Base-by-base conservation (phyloP, 768 basidiomycete species). In the Pisolithus marmoratus region DNA sequence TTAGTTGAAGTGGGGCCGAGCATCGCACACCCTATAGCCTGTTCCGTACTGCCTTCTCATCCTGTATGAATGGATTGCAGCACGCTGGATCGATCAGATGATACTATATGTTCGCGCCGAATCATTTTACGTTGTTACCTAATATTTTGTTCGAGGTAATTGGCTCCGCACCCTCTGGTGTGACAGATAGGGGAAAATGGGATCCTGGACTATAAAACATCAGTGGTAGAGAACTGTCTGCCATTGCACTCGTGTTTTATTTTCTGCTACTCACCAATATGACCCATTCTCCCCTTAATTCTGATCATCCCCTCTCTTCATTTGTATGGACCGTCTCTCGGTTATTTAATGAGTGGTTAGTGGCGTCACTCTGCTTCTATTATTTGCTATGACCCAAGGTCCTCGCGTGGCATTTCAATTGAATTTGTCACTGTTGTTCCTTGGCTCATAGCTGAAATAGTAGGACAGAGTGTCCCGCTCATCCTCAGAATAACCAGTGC, bases 381-480 rank as follows among this genome's bases (percentile, higher is more conserved):
- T 70, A 53, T 70, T 43, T 69, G 64, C 70, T 69, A 66, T 70
- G 73, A 72, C 63, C 61, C 74, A 74, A 64, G 74, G 57, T 60
- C 61, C 47, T 41, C 49, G 58, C 57, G 48, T 58, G 56, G 62
- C 64, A 59, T 54, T 68, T 70, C 67, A 55, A 2, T 71, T 55
- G 70, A 70, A 70, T 58, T 57, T 60, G 65, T 57, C 58, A 60
- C 14, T 26, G 60, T 60, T 46, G 29, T 65, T 64, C 61, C 63
- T 76, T 69, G 79, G 77, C 80, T 81, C 79, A 81, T 80, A 79
- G 78, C 73, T 75, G 71, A 75, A 72, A 77, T 76, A 75, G 75
- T 74, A 71, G 70, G 62, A 27, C 50, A 61, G 72, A 69, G 76
- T 66, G 76, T 73, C 72, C 65, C 57, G 58, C 56, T 23, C 26